Evolutionary conservation across 2,329 filamentous ascomycete genomes (phyloP), one percentile per base, ranked within the genome.

Genomic region (Colletotrichum orchidophilum): DNA sequence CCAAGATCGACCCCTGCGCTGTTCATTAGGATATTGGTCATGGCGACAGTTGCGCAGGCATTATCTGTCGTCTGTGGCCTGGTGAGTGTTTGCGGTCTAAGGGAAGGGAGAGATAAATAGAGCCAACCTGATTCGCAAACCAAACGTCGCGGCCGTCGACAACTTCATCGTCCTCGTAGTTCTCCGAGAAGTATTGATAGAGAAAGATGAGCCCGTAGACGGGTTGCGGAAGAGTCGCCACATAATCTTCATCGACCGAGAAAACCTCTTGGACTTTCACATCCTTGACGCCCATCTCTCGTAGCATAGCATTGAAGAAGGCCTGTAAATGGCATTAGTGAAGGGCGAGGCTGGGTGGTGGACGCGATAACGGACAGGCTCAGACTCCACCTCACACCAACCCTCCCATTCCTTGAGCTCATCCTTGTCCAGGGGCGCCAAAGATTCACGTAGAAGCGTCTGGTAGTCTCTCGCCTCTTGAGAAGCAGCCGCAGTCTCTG

Each of bases 11-110:
- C 81, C 0, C 84, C 85, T 0, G 89, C 83, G 27, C 91, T 87
- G 78, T 98, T 98, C 89, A 97, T 97, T 77, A 97, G 84, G 71
- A 98, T 97, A 77, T 98, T 98, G 75, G 98, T 87, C 74, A 98
- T 86, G 3, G 96, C 95, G 55, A 98, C 90, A n/a, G 94, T 96
- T 24, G 94, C 96, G 81, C 96, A 99, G 29, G 94, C 92, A 80
- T 97, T 97, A 66, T 89, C 87, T 0, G 91, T 92, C 1, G 93
- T 94, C 92, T 96, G 72, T 13, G 33, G 5, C 12, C 9, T 27
- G 18, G 33, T 70, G 11, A 70, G 65, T 15, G 11, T 27, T 8
- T 26, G 27, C 7, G 29, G 13, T 52, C 26, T 24, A 7, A 26
- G 31, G 31, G 6, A 42, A 29, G 35, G 5, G 35, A 63, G 21